These are phyloP conservation scores for Croton laevigatus DNA, from an alignment of 441 rosid genomes.

Conservation along the genomic window DNA sequence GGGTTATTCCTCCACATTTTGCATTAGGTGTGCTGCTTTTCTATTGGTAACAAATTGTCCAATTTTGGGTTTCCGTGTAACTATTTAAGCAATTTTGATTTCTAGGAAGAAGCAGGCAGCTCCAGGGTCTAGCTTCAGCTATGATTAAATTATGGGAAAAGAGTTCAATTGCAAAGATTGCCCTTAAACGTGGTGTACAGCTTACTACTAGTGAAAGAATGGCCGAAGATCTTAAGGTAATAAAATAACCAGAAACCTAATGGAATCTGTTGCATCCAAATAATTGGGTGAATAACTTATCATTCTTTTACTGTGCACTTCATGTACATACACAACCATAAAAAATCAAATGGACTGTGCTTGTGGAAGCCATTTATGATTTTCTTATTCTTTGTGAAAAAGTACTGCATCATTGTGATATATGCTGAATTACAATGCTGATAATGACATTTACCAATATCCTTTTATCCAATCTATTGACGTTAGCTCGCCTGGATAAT, in stretches of 20 bases:
- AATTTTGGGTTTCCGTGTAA: constrained; percentile 14
- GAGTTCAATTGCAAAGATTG: constrained; percentile 79
- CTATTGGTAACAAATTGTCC: constrained; percentile 16
- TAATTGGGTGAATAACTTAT: not conserved
- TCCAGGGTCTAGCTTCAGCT: constrained; percentile 85
- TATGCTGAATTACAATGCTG: not conserved
- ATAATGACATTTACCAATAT: not conserved
- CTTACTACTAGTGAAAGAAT: constrained; percentile 96
- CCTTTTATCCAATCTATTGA: not conserved
- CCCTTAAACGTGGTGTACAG: constrained; percentile 89
- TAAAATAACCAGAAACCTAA: not conserved
- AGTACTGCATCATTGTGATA: too few species aligned
- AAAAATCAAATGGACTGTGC: not conserved
- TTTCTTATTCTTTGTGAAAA: not conserved
- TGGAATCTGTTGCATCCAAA: not conserved
- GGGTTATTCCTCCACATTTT: constrained; percentile 89
- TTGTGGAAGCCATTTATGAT: not conserved
- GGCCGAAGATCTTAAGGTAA: constrained; percentile 96
- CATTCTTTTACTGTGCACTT: not conserved
- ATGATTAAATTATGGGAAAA: constrained; percentile 79
- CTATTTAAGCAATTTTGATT: constrained; percentile 20
- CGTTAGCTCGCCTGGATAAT: not conserved
- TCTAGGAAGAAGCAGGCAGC: constrained; percentile 84
- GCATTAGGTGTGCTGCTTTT: constrained; percentile 60
- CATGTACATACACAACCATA: not conserved